phyloP scores from a whole-genome alignment of 257 asterid genomes.

The Salvia splendens region DNA sequence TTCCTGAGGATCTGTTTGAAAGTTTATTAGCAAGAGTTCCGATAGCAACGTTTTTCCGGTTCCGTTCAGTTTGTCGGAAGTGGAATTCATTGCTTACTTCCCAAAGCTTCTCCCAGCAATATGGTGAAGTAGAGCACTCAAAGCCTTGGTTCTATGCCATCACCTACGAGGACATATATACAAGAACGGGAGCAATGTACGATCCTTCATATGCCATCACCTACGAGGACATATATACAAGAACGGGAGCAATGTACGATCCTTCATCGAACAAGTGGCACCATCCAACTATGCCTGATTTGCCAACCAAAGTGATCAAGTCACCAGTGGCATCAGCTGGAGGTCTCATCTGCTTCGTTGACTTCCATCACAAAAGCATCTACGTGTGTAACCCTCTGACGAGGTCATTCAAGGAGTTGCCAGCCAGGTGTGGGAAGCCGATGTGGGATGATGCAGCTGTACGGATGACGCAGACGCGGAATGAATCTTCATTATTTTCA shows the following conservation, averaged over 20 bases:
- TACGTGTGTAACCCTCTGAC: constrained; percentile 90
- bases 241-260: constrained; percentile 82
- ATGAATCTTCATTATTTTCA: too few relatives aligned
- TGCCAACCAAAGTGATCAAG: constrained; percentile 65
- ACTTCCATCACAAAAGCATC: constrained; percentile 71
- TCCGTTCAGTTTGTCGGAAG: constrained; percentile 75
- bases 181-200: constrained; percentile 70
- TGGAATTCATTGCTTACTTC: constrained; percentile 82
- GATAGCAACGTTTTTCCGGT: constrained; percentile 68
- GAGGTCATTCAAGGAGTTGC: constrained; percentile 77
- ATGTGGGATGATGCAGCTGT: constrained; percentile 94
- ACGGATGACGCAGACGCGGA: constrained; percentile 73
- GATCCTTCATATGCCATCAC: constrained; percentile 72
- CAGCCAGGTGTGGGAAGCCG: constrained; percentile 62
- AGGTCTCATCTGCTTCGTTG: constrained; percentile 93
- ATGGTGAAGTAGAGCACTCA: constrained; percentile 56
- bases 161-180: constrained; percentile 65
- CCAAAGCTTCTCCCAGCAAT: constrained; percentile 75
- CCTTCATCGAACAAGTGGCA: constrained; percentile 78
- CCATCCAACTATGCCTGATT: constrained; percentile 75
- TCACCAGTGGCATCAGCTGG: constrained; percentile 96
- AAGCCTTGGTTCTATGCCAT: constrained; percentile 91
- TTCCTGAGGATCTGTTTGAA: constrained; percentile 91
- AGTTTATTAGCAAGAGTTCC: constrained; percentile 90
- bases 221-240: constrained; percentile 53